phyloP scores from a whole-genome alignment of 2,329 filamentous ascomycete species.

The Aspergillus ruber region DNA sequence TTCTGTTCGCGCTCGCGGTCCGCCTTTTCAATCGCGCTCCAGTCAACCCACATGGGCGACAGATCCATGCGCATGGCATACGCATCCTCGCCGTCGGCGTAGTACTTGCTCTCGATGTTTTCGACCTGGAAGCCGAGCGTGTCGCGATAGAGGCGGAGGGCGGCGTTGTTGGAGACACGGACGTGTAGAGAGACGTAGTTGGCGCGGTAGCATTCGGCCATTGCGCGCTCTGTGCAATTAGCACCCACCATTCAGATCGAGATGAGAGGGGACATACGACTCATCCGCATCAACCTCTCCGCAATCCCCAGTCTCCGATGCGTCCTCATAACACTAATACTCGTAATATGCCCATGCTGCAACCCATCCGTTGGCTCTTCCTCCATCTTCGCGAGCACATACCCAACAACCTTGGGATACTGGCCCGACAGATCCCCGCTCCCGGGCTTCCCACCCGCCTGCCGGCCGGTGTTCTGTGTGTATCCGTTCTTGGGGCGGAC shows the following conservation, averaged over 20 bases:
- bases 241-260: background rate
- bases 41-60: constrained; percentile 40
- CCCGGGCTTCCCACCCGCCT: constrained; percentile 47
- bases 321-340: constrained; percentile 90
- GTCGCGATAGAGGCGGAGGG: constrained; percentile 84
- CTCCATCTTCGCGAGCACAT: constrained; percentile 99
- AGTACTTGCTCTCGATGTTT: constrained; percentile 54
- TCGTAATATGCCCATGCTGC: constrained; percentile 93
- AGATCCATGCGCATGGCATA: constrained; percentile 91
- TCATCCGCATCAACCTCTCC: constrained; percentile 96
- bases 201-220: constrained; percentile 90
- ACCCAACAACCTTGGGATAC: constrained; percentile 95
- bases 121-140: constrained; percentile 85
- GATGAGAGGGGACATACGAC: constrained; percentile 54
- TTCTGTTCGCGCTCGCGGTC: constrained; percentile 27
- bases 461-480: constrained; percentile 53
- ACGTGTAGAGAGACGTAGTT: constrained; percentile 95
- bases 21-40: constrained; percentile 41
- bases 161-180: constrained; percentile 85
- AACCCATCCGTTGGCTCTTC: constrained; percentile 89
- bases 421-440: constrained; percentile 33
- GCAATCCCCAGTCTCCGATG: constrained; percentile 86
- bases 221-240: constrained; percentile 65
- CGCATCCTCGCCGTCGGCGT: constrained; percentile 95
- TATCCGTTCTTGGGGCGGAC: constrained; percentile 74